Percentiles rank a stretch among this genome's conserved stretches.
These are phyloP conservation scores for Termitomyces sp. DNA, from an alignment of 1,284 basidiomycete genomes.

Conservation along the genomic window DNA sequence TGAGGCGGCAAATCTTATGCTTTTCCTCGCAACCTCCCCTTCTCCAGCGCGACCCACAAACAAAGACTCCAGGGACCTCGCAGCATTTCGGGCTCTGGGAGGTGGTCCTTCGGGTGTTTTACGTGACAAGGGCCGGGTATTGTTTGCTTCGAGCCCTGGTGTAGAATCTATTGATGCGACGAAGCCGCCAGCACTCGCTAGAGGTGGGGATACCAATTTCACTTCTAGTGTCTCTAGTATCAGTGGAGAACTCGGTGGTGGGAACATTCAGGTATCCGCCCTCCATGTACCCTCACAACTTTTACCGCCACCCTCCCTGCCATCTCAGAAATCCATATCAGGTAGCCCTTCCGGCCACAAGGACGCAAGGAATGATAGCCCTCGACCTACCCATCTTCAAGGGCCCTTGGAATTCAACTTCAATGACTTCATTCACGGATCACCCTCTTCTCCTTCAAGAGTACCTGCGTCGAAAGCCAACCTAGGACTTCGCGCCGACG, in stretches of 20 bases:
- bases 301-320: constrained; percentile 29
- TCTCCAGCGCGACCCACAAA: constrained; percentile 62
- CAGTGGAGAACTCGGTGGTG: constrained; percentile 29
- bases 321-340: constrained; percentile 19
- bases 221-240: constrained; percentile 40
- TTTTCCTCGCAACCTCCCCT: constrained; percentile 75
- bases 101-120: constrained; percentile 42
- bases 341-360: constrained; percentile 21
- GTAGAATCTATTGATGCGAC: constrained; percentile 22
- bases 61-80: constrained; percentile 47
- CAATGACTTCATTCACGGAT: constrained; percentile 68
- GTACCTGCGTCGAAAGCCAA: constrained; percentile 32
- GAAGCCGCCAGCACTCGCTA: constrained; percentile 20
- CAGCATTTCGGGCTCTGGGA: constrained; percentile 50
- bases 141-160: constrained; percentile 44
- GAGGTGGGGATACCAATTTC: constrained; percentile 35
- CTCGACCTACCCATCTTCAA: constrained; percentile 21
- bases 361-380: constrained; percentile 23
- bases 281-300: constrained; percentile 23
- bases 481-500: constrained; percentile 49
- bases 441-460: constrained; percentile 49
- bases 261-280: constrained; percentile 14
- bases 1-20: constrained; percentile 76
- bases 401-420: constrained; percentile 48
- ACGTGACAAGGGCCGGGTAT: constrained; percentile 57